Evolutionary conservation across 2,329 filamentous ascomycete species (phyloP).

Genomic region (Colletotrichum graminicola): DNA sequence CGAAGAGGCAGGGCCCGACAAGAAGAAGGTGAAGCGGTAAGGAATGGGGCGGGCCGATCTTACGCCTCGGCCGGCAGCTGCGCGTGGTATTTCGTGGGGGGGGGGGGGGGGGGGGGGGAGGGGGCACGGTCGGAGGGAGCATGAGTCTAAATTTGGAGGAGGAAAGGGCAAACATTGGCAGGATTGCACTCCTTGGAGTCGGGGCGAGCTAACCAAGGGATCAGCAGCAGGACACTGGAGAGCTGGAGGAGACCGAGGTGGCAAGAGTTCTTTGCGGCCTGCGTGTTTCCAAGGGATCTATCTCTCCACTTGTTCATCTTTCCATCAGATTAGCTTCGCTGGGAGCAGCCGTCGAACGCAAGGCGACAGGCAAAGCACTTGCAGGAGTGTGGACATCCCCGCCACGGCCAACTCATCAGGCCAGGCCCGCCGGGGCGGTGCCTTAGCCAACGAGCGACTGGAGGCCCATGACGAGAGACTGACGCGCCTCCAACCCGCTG

Average conservation of each 20-base stretch:
- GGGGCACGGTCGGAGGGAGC: background rate
- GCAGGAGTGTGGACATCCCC: slow-evolving; percentile 32
- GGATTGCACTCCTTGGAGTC: background rate
- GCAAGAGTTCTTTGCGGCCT: slow-evolving; percentile 14
- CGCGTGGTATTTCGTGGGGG: slow-evolving; percentile 40
- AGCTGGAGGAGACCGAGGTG: background rate
- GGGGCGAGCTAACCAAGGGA: slow-evolving; percentile 8
- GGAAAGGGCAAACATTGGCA: slow-evolving; percentile 10
- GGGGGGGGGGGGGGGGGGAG: slow-evolving; percentile 23
- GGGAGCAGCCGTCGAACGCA: slow-evolving; percentile 19
- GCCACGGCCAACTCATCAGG: slow-evolving; percentile 33
- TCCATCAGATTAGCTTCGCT: slow-evolving; percentile 35
- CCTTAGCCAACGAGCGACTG: slow-evolving; percentile 25
- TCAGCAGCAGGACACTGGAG: background rate
- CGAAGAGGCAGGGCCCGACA: slow-evolving; percentile 45
- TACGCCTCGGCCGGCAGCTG: slow-evolving; percentile 29
- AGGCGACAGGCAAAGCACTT: slow-evolving; percentile 37
- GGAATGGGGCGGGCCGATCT: background rate
- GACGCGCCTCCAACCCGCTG: slow-evolving; percentile 14
- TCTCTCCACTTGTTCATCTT: slow-evolving; percentile 38
- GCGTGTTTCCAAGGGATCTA: slow-evolving; percentile 16
- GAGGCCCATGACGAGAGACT: slow-evolving; percentile 4
- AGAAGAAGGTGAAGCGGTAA: slow-evolving; percentile 65
- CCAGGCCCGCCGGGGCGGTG: slow-evolving; percentile 25
- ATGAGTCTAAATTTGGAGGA: slow-evolving; percentile 1